A percentile compares a stretch with the other conserved stretches of the same genome.
Conservation (phyloP, 2,329 filamentous ascomycete genomes). For the Corinectria fuckeliana region DNA sequence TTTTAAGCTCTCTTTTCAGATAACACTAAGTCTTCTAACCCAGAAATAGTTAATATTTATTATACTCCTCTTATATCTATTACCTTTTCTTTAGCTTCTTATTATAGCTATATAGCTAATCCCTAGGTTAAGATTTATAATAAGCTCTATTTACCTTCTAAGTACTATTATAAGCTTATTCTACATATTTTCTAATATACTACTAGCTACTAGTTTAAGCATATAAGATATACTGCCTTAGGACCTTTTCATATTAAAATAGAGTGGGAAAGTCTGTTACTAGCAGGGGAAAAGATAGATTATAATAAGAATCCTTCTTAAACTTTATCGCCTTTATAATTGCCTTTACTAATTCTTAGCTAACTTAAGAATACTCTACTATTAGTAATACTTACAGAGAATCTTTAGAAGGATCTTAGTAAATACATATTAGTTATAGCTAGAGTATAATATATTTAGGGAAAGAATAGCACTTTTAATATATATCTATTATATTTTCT, state of each 20-base stretch:
- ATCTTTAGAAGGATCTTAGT: neutral
- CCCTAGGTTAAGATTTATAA: neutral
- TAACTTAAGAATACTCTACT: neutral
- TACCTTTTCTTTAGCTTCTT: conserved; percentile 1
- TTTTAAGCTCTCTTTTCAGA: neutral
- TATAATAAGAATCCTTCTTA: neutral
- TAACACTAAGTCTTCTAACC: neutral
- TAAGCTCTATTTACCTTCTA: neutral
- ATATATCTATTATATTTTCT: no score
- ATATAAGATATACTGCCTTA: neutral
- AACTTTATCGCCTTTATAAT: neutral
- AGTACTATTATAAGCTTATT: neutral
- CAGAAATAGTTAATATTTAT: neutral
- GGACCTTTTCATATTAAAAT: neutral
- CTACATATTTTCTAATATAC: neutral
- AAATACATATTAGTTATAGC: no score
- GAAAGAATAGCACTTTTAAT: no score
- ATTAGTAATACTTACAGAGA: neutral
- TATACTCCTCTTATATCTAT: neutral
- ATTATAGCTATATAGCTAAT: neutral
- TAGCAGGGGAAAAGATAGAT: neutral
- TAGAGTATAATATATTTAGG: no score
- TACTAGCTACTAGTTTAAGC: neutral
- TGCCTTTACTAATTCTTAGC: neutral
- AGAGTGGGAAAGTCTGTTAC: neutral